Evolutionary conservation across 2,329 filamentous ascomycete genomes (phyloP).

Genomic region (Fusarium duplospermum): DNA sequence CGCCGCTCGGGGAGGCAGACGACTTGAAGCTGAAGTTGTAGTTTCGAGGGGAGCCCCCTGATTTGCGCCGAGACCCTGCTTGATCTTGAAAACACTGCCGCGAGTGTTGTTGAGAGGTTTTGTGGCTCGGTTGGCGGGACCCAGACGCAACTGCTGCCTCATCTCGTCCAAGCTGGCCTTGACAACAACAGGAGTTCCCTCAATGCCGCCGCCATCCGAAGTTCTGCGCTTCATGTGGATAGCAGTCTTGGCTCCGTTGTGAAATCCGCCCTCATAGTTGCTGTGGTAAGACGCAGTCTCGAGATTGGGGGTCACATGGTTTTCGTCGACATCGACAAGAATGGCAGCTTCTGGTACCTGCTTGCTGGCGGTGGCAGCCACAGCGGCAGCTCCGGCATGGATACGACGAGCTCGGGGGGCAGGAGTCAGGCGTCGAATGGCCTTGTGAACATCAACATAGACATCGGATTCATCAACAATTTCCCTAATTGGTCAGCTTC

Average conservation of each 20-base stretch:
- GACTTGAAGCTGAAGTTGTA: slow-evolving; percentile 33
- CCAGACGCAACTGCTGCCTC: slow-evolving; percentile 72
- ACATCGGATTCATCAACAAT: slow-evolving; percentile 99
- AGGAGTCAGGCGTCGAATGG: slow-evolving; percentile 87
- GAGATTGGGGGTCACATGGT: slow-evolving; percentile 49
- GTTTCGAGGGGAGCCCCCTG: slow-evolving; percentile 18
- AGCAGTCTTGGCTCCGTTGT: slow-evolving; percentile 62
- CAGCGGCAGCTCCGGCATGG: slow-evolving; percentile 50
- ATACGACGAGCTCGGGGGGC: slow-evolving; percentile 79
- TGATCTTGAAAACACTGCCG: slow-evolving; percentile 75
- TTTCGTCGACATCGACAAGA: slow-evolving; percentile 55
- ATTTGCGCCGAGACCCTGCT: slow-evolving; percentile 54
- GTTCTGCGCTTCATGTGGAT: slow-evolving; percentile 71
- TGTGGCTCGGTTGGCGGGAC: slow-evolving; percentile 74
- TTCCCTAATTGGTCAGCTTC: slow-evolving; percentile 69
- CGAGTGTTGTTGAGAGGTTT: slow-evolving; percentile 70
- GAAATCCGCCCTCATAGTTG: slow-evolving; percentile 53
- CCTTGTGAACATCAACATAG: slow-evolving; percentile 98
- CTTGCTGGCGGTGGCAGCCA: slow-evolving; percentile 46
- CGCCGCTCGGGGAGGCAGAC: slow-evolving; percentile 33
- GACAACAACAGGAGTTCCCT: slow-evolving; percentile 63
- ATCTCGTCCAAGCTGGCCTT: slow-evolving; percentile 72
- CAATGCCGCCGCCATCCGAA: slow-evolving; percentile 63
- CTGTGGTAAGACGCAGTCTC: slow-evolving; percentile 53
- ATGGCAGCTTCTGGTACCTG: slow-evolving; percentile 46